Base-by-base conservation (phyloP, 1,284 basidiomycete genomes). In the Moniliophthora roreri region DNA sequence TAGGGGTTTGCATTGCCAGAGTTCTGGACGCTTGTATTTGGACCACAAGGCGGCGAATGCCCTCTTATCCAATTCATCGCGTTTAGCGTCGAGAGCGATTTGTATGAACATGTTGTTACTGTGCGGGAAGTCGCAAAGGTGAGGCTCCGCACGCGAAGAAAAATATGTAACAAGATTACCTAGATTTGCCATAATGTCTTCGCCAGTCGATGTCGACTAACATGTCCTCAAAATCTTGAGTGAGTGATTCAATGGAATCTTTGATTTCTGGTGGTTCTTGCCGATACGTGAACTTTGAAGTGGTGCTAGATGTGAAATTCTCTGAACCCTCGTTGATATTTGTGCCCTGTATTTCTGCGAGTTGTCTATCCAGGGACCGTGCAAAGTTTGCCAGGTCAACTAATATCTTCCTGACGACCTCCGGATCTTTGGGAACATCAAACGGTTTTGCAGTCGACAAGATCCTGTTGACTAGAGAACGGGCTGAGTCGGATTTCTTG, bases 301-400 rank as follows among this genome's bases (percentile, higher is more conserved):
- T 15, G 44, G 21, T 15, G 4, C 11, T 11, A 4, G 24, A 28
- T 15, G 21, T 15, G 2, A 21, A 10, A 13, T 5, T 9, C 9
- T 10, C 2, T 40, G 39, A 5, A 5, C 16, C 21, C 16, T 11
- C 13, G 36, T 16, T 16, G 36, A 37, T 16, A 13, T 15, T 9
- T 18, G 4, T 9, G 21, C 10, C n/a, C n/a, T 9, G 9, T 16
- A 10, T 21, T 16, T 40, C 16, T 34, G 51, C 20, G 5, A 61
- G 28, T 50, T 61, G 55, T 45, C 52, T 53, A 24, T 61, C 60
- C 7, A 61, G 34, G n/a, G 20, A 48, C 23, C 51, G 51, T 4
- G 58, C 56, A 39, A 59, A 58, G 21, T 51, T 54, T 1, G 60
- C 56, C 26, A 61, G 44, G 37, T 57, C 53, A 16, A 57, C 48